These are phyloP conservation scores for Cymbopogon flexuosus DNA, from an alignment of 202 grass and related monocot species.

Conservation along the genomic window DNA sequence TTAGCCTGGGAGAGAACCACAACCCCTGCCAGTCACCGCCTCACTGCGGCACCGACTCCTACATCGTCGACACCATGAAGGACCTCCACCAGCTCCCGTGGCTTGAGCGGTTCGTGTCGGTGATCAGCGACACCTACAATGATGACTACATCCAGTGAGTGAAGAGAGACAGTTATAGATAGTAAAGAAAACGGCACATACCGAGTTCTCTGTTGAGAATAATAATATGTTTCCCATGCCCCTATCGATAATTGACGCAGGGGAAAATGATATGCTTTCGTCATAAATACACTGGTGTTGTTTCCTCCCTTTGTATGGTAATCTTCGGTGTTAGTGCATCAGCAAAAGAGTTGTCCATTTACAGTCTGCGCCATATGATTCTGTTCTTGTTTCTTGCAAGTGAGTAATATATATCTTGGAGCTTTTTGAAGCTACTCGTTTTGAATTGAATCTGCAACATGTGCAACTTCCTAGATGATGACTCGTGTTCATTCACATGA, in stretches of 20 bases:
- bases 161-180: slow-evolving; percentile 48
- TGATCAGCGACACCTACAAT: slow-evolving; percentile 91
- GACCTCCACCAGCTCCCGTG: slow-evolving; percentile 97
- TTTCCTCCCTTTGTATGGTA: background rate
- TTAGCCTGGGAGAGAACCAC: slow-evolving; percentile 65
- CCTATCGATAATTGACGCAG: slow-evolving; percentile 26
- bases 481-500: background rate
- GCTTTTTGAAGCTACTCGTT: background rate
- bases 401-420: background rate
- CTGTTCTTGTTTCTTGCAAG: background rate
- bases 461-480: background rate
- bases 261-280: slow-evolving; percentile 26
- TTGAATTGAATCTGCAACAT: background rate
- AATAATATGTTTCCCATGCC: slow-evolving; percentile 29
- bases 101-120: slow-evolving; percentile 99
- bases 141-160: slow-evolving; percentile 98
- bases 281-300: slow-evolving; percentile 5
- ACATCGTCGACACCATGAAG: slow-evolving; percentile 80
- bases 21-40: slow-evolving; percentile 68
- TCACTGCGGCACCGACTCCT: slow-evolving; percentile 63
- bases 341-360: background rate
- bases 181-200: slow-evolving; percentile 47
- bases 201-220: slow-evolving; percentile 21
- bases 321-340: background rate
- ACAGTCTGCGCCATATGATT: background rate